Conservation (phyloP, 768 basidiomycete species). For the Termitomyces heimii region DNA sequence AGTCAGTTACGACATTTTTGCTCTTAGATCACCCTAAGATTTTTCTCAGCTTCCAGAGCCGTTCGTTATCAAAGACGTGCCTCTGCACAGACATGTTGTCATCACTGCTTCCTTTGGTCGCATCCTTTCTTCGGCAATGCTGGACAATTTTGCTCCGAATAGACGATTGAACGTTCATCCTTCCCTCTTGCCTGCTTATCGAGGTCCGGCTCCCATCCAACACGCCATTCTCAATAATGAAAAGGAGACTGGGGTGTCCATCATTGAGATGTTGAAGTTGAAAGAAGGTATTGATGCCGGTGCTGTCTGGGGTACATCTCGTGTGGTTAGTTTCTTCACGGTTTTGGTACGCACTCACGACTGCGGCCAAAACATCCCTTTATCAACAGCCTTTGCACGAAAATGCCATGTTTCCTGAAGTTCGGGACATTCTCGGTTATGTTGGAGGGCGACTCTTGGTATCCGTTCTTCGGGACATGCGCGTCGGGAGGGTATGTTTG, state of each 20-base stretch:
- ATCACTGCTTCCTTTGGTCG: constrained; percentile 91
- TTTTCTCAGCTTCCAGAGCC: constrained; percentile 31
- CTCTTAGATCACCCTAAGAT: background rate
- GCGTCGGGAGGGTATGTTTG: constrained; percentile 42
- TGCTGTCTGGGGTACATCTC: constrained; percentile 50
- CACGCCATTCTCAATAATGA: constrained; percentile 68
- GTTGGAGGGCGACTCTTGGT: constrained; percentile 71
- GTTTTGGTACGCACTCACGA: background rate
- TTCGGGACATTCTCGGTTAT: constrained; percentile 55
- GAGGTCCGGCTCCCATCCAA: constrained; percentile 92
- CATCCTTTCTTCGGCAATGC: constrained; percentile 60
- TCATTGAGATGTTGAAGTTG: constrained; percentile 69
- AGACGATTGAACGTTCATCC: constrained; percentile 85
- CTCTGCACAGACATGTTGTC: constrained; percentile 47
- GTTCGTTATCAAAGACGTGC: constrained; percentile 19
- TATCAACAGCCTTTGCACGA: constrained; percentile 43
- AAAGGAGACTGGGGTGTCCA: constrained; percentile 68
- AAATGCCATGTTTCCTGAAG: constrained; percentile 41
- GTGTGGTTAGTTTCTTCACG: constrained; percentile 40
- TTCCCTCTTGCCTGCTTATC: constrained; percentile 77
- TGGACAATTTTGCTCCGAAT: constrained; percentile 51
- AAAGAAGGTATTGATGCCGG: constrained; percentile 77
- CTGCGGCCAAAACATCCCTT: background rate
- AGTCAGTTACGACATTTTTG: constrained; percentile 29
- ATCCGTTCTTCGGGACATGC: constrained; percentile 58